Percentiles rank a stretch among this genome's conserved stretches.
Evolutionary conservation across 176 grass and related monocot species (phyloP).

Genomic region (Hordeum marinum): DNA sequence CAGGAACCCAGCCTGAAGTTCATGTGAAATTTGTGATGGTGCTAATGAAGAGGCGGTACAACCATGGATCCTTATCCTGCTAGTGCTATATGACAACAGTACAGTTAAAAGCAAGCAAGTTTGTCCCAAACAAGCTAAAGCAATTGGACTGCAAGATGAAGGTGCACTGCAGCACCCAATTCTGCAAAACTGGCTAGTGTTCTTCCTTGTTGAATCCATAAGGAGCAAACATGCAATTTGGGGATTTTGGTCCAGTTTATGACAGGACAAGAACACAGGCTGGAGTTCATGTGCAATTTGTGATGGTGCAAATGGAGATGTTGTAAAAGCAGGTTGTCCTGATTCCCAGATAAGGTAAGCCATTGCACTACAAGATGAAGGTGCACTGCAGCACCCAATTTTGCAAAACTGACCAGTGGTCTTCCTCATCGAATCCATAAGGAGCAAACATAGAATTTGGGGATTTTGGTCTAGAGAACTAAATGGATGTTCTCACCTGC

Average conservation of each 20-base stretch:
- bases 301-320: conserved; percentile 4
- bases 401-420: background rate
- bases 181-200: background rate
- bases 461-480: background rate
- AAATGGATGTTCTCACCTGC: conserved; percentile 39
- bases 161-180: background rate
- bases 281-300: conserved; percentile 10
- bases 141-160: background rate
- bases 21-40: background rate
- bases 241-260: background rate
- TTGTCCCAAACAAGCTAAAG: background rate
- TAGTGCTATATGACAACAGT: background rate
- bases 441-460: background rate
- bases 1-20: conserved; percentile 22
- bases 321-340: background rate
- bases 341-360: background rate
- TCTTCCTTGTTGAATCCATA: background rate
- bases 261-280: background rate
- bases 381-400: background rate
- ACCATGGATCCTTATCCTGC: background rate
- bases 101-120: background rate
- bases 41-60: conserved; percentile 9
- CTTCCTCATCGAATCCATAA: background rate
- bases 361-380: background rate
- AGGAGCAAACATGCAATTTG: background rate